Base-by-base conservation (phyloP, 2,329 filamentous ascomycete genomes). In the Arthrobotrys sinensis region DNA sequence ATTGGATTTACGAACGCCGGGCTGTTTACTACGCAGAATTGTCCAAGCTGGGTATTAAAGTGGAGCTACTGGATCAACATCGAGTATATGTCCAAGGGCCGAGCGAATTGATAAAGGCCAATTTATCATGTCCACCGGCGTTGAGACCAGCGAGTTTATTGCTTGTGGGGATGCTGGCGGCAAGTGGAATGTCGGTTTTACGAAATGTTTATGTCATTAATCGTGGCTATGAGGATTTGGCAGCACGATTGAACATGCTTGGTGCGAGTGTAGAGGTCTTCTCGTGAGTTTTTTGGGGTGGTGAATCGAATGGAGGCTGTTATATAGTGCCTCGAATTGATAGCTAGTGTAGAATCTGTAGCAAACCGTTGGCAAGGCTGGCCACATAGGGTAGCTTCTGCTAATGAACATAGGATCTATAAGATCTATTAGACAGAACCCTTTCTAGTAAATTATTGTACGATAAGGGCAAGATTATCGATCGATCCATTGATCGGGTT, bases 181-280 rank as follows among this genome's bases (percentile, higher is more conserved):
- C 60, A 8, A 65, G n/a, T 21, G 69, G 60, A 14, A 28, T 65
- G 14, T 57, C 62, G 38, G 12, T 60, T 19, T 14, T 72, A 4
- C 65, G 38, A 11, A 50, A 65, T 14, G n/a, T 65, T 6, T 71
- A 71, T 11, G 60, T 60, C 28, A 63, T 71, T 11, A 63, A 71
- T 53, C 55, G 67, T 14, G 67, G 67, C 12, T 71, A 71, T 55
- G 67, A 71, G 50, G 55, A 71, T 64, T n/a, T 71, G 12, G 67
- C 43, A 16, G 55, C 28, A 14, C 10, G 67, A 45, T 34, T 71
- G n/a, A 71, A 63, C 7, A 52, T 50, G 32, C 34, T 71, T 4
- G 67, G 67, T n/a, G 67, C 67, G 7, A 50, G 45, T 40, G 55
- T 71, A n/a, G 34, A 52, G 43, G 55, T 45, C 0, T 63, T 71